Percentiles rank a stretch among this genome's conserved stretches.
These are phyloP conservation scores for Pulveroboletus frians DNA, from an alignment of 768 basidiomycete species.

Conservation along the genomic window DNA sequence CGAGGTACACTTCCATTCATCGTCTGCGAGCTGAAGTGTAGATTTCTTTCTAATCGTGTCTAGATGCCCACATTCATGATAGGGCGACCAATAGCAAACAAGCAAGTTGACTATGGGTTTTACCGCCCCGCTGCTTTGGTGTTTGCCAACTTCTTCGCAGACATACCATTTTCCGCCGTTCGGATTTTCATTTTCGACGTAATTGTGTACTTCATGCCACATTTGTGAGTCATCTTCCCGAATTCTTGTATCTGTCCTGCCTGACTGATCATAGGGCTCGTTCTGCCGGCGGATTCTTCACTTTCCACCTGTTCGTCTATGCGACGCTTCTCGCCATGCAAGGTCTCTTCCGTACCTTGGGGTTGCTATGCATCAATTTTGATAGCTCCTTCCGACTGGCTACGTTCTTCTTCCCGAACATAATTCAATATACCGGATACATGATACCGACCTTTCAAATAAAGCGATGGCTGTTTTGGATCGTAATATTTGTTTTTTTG, in stretches of 20 bases:
- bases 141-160: constrained; percentile 61
- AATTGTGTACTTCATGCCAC: constrained; percentile 65
- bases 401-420: constrained; percentile 70
- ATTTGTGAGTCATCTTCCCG: constrained; percentile 35
- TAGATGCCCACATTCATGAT: constrained; percentile 73
- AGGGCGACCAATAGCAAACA: constrained; percentile 70
- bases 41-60: constrained; percentile 1
- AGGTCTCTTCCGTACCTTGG: constrained; percentile 78
- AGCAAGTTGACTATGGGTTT: constrained; percentile 61
- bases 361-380: constrained; percentile 51
- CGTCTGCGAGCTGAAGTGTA: neutral
- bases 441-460: constrained; percentile 62
- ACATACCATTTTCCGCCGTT: constrained; percentile 61
- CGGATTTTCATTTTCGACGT: constrained; percentile 59
- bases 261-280: constrained; percentile 24
- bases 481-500: constrained; percentile 40
- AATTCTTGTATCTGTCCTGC: constrained; percentile 9
- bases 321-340: constrained; percentile 68
- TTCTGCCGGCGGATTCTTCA: constrained; percentile 41
- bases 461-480: constrained; percentile 86
- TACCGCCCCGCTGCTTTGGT: constrained; percentile 63
- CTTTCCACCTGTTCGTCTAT: constrained; percentile 64
- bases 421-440: constrained; percentile 69
- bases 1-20: constrained; percentile 42
- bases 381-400: constrained; percentile 50